A percentile compares a stretch with the other conserved stretches of the same genome.
Evolutionary conservation across 2,329 filamentous ascomycete genomes (phyloP).

Genomic region (Alternaria arborescens): DNA sequence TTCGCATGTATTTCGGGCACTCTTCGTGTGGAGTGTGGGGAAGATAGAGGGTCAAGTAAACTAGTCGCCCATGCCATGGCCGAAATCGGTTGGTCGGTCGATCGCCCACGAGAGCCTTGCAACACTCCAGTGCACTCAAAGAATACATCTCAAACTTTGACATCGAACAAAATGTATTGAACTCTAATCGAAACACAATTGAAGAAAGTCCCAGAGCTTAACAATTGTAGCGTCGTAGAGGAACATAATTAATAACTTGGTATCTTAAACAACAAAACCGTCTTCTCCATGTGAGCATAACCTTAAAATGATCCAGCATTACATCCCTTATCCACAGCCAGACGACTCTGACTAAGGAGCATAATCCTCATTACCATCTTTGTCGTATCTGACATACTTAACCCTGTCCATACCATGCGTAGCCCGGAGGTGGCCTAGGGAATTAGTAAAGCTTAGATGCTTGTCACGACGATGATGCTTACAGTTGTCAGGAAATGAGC

Average conservation of each 20-base stretch:
- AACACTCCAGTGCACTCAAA: neutral
- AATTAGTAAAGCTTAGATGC: neutral
- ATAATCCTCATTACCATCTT: conserved; percentile 32
- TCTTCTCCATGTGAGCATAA: neutral
- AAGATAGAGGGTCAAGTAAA: neutral
- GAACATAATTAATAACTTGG: neutral
- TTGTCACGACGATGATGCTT: neutral
- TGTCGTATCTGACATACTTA: conserved; percentile 38
- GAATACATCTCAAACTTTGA: neutral
- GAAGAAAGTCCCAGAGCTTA: neutral
- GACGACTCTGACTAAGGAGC: conserved; percentile 6
- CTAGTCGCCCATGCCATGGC: conserved; percentile 1
- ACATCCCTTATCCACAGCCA: neutral
- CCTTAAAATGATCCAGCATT: no score
- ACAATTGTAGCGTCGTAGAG: neutral
- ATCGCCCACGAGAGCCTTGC: neutral
- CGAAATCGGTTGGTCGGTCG: conserved; percentile 2
- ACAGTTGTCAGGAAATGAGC: conserved; percentile 48
- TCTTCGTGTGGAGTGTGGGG: conserved; percentile 6
- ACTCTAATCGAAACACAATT: neutral
- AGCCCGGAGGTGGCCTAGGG: conserved; percentile 40
- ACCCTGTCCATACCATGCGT: conserved; percentile 54
- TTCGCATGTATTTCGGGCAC: neutral
- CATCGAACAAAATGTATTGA: neutral
- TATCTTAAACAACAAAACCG: neutral